phyloP scores from a whole-genome alignment of 1,139 yeast genomes.

The Schwanniomyces etchellsii region DNA sequence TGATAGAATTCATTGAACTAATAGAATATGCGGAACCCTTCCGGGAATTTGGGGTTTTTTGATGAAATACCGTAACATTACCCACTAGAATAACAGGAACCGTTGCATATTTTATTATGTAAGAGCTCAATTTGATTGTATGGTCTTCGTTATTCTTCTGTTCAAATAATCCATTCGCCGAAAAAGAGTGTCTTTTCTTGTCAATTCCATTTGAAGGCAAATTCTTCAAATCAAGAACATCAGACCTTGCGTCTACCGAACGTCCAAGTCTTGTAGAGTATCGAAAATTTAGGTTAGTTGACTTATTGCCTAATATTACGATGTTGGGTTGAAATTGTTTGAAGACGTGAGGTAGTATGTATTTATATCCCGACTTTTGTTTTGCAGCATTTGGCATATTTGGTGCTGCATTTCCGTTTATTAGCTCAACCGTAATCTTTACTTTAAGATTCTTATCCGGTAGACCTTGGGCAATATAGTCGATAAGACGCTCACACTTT shows the following conservation, averaged over 20 bases:
- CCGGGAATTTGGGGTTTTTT: slow-evolving; percentile 1
- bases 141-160: slow-evolving; percentile 11
- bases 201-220: too few relatives aligned
- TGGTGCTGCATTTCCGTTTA: slow-evolving; percentile 19
- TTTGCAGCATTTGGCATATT: slow-evolving; percentile 5
- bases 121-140: slow-evolving; percentile 34
- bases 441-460: slow-evolving; percentile 25
- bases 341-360: slow-evolving; percentile 31
- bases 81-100: slow-evolving; percentile 39
- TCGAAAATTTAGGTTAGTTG: slow-evolving; percentile 38
- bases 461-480: slow-evolving; percentile 31
- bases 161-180: background rate
- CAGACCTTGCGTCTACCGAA: background rate
- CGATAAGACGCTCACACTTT: slow-evolving; percentile 35
- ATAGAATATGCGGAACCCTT: slow-evolving; percentile 2
- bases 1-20: slow-evolving; percentile 3
- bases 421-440: slow-evolving; percentile 52
- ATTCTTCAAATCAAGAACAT: background rate
- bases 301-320: slow-evolving; percentile 34
- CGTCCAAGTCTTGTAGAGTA: slow-evolving; percentile 27
- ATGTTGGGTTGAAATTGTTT: slow-evolving; percentile 39
- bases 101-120: slow-evolving; percentile 34
- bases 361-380: slow-evolving; percentile 22
- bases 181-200: background rate
- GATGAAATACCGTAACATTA: slow-evolving; percentile 11